Percentiles rank a stretch among this genome's conserved stretches.
phyloP scores from a whole-genome alignment of 352 stramenopile genomes.

The Globisporangium uncinulatum region DNA sequence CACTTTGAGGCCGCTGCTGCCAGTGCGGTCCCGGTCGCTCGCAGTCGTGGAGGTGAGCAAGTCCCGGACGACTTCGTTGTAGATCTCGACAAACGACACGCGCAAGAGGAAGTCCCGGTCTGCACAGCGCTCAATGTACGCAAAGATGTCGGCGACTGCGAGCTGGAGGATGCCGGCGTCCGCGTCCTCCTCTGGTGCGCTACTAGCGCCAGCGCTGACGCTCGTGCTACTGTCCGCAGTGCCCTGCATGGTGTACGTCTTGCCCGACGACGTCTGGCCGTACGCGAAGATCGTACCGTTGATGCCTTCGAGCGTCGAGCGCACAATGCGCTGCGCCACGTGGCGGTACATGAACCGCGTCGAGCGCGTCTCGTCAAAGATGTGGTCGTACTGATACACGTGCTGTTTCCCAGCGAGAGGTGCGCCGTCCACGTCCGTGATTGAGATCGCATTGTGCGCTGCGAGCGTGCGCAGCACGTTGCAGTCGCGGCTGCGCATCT shows the following conservation, averaged over 20 bases:
- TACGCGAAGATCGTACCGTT: conserved; percentile 94
- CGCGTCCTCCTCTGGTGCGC: conserved; percentile 4
- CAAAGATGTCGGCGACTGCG: conserved; percentile 94
- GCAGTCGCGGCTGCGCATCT: conserved; percentile 36
- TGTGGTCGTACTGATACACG: conserved; percentile 79
- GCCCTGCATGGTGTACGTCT: conserved; percentile 97
- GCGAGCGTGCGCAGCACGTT: conserved; percentile 37
- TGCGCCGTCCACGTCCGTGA: conserved; percentile 45
- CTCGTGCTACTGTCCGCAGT: conserved; percentile 8
- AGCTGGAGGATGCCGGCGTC: conserved; percentile 83
- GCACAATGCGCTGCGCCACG: conserved; percentile 66
- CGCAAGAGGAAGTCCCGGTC: conserved; percentile 94
- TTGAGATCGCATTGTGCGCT: conserved; percentile 40
- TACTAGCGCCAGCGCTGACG: conserved; percentile 14
- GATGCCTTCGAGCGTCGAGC: conserved; percentile 64
- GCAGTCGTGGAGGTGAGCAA: conserved; percentile 63
- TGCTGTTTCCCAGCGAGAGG: conserved; percentile 59
- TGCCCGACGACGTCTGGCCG: conserved; percentile 93
- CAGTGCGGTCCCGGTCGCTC: conserved; percentile 35
- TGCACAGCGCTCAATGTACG: conserved; percentile 63
- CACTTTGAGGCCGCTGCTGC: conserved; percentile 52
- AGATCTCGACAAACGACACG: conserved; percentile 99
- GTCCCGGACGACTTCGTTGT: conserved; percentile 98
- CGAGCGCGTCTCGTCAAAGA: conserved; percentile 50
- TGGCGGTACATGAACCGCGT: conserved; percentile 53